Evolutionary conservation across 1,139 yeast genomes (phyloP), one percentile per base, ranked within the genome.

Genomic region (Candida glucosophila): DNA sequence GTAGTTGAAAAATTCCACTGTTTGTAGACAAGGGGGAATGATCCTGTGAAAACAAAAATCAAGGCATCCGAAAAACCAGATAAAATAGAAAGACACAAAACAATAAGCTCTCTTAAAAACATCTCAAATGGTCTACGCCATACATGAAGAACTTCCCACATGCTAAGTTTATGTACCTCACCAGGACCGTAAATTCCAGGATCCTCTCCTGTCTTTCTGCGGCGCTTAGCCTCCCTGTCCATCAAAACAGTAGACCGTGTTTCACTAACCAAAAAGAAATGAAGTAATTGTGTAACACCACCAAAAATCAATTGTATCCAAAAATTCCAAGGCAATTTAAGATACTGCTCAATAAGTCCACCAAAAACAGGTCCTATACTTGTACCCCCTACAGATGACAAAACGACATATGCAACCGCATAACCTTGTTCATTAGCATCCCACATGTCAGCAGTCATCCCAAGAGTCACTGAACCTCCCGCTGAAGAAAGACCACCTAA

Each of bases 401-500:
- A 47, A 12, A 56, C 62, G 16, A 57, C 53, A 31, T 41, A 55
- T 4, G 61, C 57, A 18, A 57, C 57, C 1, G 61, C 63, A 26
- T 31, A 53, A 6, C 58, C 59, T 30, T 57, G 63, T 12, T 44
- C 48, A 28, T 50, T 54, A 12, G 59, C 39, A 22, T 52, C 60
- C 53, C 56, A 57, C 54, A 57, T 45, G 36, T 57, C 64, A 11
- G 62, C 61, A 27, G 54, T 50, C 47, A 57, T 53, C 3, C 60
- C 64, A 25, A 58, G 45, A 8, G 64, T 56, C 14, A 57, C 64
- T 3, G 60, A 54, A 8, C 63, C 60, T 19, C 63, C 64, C 7
- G 63, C 62, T 7, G 54, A 45, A 19, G 51, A 41, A 6, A 44
- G 22, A 40, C 49, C 49, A 18, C 49, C 58, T 36, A 49, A 44